These are phyloP conservation scores for Sugiyamaella xylanicola DNA, from an alignment of 1,139 yeast species.

Conservation along the genomic window DNA sequence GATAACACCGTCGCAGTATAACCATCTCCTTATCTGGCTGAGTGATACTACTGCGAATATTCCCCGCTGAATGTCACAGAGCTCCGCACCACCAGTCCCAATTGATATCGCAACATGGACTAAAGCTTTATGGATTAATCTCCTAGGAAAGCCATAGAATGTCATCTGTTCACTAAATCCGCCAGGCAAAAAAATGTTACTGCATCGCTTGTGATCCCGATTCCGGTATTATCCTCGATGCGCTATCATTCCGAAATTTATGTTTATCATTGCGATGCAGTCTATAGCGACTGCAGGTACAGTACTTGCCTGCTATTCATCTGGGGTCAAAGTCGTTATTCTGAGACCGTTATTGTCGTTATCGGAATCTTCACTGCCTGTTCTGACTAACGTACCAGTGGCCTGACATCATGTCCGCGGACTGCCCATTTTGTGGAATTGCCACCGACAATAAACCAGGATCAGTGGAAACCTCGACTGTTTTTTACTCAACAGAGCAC, in stretches of 20 bases:
- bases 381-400: background rate
- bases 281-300: background rate
- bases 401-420: background rate
- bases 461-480: constrained; percentile 24
- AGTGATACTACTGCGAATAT: background rate
- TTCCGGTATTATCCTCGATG: background rate
- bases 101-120: too few relatives aligned
- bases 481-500: constrained; percentile 34
- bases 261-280: background rate
- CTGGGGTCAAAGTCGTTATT: too few relatives aligned
- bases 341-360: too few relatives aligned
- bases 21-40: background rate
- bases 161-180: background rate
- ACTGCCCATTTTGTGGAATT: constrained; percentile 37
- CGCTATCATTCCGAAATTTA: background rate
- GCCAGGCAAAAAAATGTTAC: background rate
- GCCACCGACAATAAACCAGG: constrained; percentile 29
- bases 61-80: background rate
- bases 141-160: too few relatives aligned
- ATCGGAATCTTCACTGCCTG: too few relatives aligned
- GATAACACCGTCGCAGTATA: background rate
- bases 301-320: too few relatives aligned
- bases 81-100: too few relatives aligned
- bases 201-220: background rate
- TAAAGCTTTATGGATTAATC: too few relatives aligned